Percentiles rank a stretch among this genome's conserved stretches.
phyloP scores from a whole-genome alignment of 2,329 filamentous ascomycete species.

The Cylindrodendrum hubeiense region DNA sequence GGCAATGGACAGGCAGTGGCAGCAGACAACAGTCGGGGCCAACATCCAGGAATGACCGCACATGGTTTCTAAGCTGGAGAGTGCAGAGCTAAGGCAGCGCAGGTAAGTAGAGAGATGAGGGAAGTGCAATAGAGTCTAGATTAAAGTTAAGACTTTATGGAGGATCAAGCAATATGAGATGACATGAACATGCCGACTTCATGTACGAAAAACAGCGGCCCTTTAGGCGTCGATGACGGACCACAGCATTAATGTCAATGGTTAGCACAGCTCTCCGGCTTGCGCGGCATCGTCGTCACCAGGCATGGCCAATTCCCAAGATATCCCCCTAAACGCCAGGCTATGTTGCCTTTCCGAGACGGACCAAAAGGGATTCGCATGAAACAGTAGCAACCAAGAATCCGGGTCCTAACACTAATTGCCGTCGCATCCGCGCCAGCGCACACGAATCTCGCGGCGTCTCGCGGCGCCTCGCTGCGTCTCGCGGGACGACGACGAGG shows the following conservation, averaged over 20 bases:
- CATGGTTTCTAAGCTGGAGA: not conserved
- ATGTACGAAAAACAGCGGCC: not conserved
- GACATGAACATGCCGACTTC: not conserved
- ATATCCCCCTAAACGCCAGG: slow-evolving; percentile 25
- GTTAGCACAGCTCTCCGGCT: not conserved
- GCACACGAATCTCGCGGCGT: slow-evolving; percentile 1
- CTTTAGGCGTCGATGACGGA: not conserved
- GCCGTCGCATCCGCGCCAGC: slow-evolving; percentile 10
- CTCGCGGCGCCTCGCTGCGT: slow-evolving; percentile 14
- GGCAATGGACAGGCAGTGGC: slow-evolving; percentile 5
- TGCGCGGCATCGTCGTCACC: slow-evolving; percentile 15
- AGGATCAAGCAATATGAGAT: not conserved
- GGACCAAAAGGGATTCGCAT: slow-evolving; percentile 16
- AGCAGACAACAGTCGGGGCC: slow-evolving; percentile 3
- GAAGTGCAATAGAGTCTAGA: not conserved
- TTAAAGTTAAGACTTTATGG: not conserved
- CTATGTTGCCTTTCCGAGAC: slow-evolving; percentile 27
- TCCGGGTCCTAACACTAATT: not conserved
- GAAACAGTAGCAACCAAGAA: slow-evolving; percentile 2
- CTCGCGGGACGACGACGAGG: not conserved
- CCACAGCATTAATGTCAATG: not conserved
- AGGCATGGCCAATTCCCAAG: not conserved
- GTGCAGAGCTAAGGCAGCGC: not conserved
- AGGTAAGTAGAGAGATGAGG: not conserved
- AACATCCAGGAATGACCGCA: slow-evolving; percentile 9